A percentile compares a stretch with the other conserved stretches of the same genome.
phyloP scores from a whole-genome alignment of 305 asterid genomes.

The Rubia balearica region DNA sequence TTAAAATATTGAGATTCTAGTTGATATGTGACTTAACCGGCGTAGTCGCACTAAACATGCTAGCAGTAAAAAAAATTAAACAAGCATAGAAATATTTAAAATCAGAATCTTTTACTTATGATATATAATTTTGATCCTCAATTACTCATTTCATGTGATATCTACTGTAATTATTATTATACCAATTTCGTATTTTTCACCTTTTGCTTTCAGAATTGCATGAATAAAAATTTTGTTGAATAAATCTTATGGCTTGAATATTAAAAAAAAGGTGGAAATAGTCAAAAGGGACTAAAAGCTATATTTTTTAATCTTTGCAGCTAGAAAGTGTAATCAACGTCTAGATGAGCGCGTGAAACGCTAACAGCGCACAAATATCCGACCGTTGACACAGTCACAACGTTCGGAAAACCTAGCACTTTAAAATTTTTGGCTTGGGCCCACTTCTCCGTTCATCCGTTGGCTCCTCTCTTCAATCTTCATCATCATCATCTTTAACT shows the following conservation, averaged over 20 bases:
- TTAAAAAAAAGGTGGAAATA: neutral
- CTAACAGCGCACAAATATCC: constrained; percentile 4
- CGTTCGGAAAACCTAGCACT: constrained; percentile 20
- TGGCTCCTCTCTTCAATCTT: neutral
- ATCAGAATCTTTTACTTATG: no score
- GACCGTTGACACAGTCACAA: constrained; percentile 26
- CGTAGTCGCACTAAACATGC: no score
- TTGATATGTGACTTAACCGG: no score
- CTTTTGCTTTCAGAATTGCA: neutral
- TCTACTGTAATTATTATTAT: no score
- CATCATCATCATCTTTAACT: constrained; percentile 6
- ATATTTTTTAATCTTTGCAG: neutral
- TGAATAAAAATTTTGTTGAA: neutral
- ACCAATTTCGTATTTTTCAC: no score
- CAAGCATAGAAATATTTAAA: no score
- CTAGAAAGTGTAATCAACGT: neutral
- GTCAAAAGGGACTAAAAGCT: neutral
- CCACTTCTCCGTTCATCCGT: constrained; percentile 19
- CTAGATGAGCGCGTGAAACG: neutral
- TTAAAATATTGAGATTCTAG: no score
- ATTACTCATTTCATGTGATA: no score
- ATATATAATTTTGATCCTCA: no score
- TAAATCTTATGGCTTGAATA: neutral
- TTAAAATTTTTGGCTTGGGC: constrained; percentile 9
- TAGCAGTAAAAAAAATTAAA: no score